Base-by-base conservation (phyloP, 768 basidiomycete genomes). In the Dentipellis fragilis region DNA sequence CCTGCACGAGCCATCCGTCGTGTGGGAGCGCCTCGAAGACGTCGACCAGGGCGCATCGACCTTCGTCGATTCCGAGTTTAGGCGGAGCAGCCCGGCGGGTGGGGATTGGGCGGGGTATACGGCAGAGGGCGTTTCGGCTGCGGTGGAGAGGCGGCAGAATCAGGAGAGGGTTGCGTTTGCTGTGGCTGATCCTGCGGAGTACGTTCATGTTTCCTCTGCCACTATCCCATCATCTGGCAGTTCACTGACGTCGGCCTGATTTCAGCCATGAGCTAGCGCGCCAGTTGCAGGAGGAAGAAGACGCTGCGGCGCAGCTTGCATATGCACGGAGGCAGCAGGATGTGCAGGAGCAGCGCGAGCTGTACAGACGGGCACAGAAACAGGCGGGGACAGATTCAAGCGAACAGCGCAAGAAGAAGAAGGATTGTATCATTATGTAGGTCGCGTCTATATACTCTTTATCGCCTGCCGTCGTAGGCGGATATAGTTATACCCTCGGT, bases 1-100 rank as follows among this genome's bases (percentile, higher is more conserved):
- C 67, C 70, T 84, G 2, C 68, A 80, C 55, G 93, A 95, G 66
- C 74, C 83, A 0, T 81, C 81, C 16, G 80, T 95, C 22, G 86
- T 93, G 3, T 96, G 93, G 93, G 93, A 96, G 69, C 81, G 85
- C 17, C 71, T 96, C 29, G 89, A 89, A 62, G 93, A 95, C 63
- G 78, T 93, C 34, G 92, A 95, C 57, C 90, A 90, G 1, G 77
- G 80, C 2, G 83, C 75, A 59, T 81, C 87, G 34, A 78, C 79
- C 5, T 95, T 93, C 63, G 87, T 87, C 19, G 91, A 93, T 65
- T 78, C 81, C 0, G 71, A 81, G 48, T 87, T 95, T 56, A 67
- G 76, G 37, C 72, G 67, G 10, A 72, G 86, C 8, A 81, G 72
- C 46, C 88, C 90, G 1, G 80, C 78, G 0, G 92, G 90, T 0